phyloP scores from a whole-genome alignment of 306 rosid genomes.

The Quercus engelmannii region DNA sequence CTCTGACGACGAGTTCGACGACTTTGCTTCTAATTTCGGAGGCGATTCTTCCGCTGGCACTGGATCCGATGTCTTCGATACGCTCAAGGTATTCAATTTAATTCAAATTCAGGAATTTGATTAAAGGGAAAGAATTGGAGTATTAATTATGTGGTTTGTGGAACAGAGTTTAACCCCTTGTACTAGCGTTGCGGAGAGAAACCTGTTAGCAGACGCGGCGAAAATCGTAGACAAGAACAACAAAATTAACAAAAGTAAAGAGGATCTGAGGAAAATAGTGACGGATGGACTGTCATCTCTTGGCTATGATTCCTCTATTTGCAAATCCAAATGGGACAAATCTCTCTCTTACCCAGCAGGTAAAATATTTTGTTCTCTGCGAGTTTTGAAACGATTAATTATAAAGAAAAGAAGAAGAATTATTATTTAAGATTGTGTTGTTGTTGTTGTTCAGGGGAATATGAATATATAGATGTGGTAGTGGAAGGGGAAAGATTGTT shows the following conservation, averaged over 20 bases:
- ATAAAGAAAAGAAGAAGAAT: neutral
- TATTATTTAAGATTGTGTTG: too few species aligned
- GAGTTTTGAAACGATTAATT: neutral
- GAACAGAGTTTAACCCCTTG: constrained; percentile 69
- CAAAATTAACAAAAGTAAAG: constrained; percentile 60
- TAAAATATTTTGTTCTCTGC: neutral
- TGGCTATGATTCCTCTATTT: constrained; percentile 74
- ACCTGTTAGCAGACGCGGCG: constrained; percentile 86
- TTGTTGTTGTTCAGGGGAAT: constrained; percentile 60
- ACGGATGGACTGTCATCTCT: constrained; percentile 59
- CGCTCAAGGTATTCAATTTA: constrained; percentile 59
- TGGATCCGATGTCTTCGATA: constrained; percentile 68
- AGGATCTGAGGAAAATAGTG: constrained; percentile 66
- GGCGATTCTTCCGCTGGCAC: constrained; percentile 45
- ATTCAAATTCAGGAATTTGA: neutral
- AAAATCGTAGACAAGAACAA: constrained; percentile 72
- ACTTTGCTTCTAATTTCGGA: constrained; percentile 45
- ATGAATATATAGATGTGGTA: constrained; percentile 81
- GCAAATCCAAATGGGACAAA: constrained; percentile 93
- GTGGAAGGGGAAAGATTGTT: constrained; percentile 75
- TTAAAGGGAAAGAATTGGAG: too few species aligned
- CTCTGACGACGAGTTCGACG: constrained; percentile 87
- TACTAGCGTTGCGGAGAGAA: constrained; percentile 75
- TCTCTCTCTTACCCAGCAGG: constrained; percentile 75
- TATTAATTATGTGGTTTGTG: neutral